These are phyloP conservation scores for Xylariaceae sp. DNA, from an alignment of 2,329 filamentous ascomycete genomes.

Conservation along the genomic window DNA sequence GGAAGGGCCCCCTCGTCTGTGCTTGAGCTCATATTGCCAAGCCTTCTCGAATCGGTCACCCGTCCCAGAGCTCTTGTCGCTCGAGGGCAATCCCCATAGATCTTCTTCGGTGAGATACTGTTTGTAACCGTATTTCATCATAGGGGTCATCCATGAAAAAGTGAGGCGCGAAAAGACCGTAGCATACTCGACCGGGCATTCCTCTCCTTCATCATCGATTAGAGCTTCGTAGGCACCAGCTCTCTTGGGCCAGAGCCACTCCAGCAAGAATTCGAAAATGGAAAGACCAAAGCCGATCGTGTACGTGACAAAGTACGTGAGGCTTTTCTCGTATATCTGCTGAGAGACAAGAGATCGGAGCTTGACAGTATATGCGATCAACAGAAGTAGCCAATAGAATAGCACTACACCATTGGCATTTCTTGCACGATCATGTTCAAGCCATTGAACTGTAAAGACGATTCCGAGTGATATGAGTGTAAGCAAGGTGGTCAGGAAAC, in stretches of 20 bases:
- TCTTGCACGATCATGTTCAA: slow-evolving; percentile 77
- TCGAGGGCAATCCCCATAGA: slow-evolving; percentile 82
- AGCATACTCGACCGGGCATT: slow-evolving; percentile 80
- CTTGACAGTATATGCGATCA: slow-evolving; percentile 76
- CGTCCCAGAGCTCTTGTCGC: slow-evolving; percentile 74
- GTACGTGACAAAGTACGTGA: slow-evolving; percentile 76
- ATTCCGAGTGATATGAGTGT: slow-evolving; percentile 69
- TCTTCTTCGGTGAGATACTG: slow-evolving; percentile 91
- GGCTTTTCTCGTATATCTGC: slow-evolving; percentile 59
- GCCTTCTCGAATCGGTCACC: slow-evolving; percentile 65
- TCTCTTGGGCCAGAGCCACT: slow-evolving; percentile 84
- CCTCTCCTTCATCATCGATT: slow-evolving; percentile 49
- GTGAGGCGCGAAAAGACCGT: slow-evolving; percentile 90
- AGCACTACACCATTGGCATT: slow-evolving; percentile 84
- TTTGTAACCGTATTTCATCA: slow-evolving; percentile 95
- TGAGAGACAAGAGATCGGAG: slow-evolving; percentile 81
- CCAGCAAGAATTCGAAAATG: slow-evolving; percentile 66
- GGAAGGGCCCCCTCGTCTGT: slow-evolving; percentile 60
- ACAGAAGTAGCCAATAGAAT: slow-evolving; percentile 86
- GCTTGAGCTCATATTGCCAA: slow-evolving; percentile 73
- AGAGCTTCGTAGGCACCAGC: slow-evolving; percentile 57
- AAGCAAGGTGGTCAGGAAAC: slow-evolving; percentile 75
- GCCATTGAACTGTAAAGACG: slow-evolving; percentile 76
- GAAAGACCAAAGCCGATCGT: slow-evolving; percentile 68
- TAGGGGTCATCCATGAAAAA: slow-evolving; percentile 97